Evolutionary conservation across 371 early-diverging fungal genomes (phyloP), one percentile per base, ranked within the genome.

Genomic region (Phascolomyces articulosus): DNA sequence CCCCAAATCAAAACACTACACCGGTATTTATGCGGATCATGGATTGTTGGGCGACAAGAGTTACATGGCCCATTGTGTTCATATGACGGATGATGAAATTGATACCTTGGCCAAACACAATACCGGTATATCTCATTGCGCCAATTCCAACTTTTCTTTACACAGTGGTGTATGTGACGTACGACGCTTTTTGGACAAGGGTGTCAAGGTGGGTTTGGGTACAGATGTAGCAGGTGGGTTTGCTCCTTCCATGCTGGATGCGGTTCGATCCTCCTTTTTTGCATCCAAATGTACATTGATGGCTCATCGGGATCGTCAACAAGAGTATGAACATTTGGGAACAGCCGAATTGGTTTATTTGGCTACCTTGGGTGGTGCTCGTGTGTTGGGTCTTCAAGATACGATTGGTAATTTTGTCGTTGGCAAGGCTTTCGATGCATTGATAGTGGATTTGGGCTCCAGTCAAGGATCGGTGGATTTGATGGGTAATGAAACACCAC

Each of bases 61-160:
- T 13, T 90, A 96, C 65, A 91, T 96, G 93, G 98, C 96, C 20
- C 98, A 97, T 73, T 93, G 95, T 64, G 89, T 96, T 21, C 93
- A 96, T 79, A 85, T 95, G 81, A 75, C 83, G 11, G 86, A 87
- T 1, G 85, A 84, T 3, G 96, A 97, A 63, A 69, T 89, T 15
- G 73, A 69, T 9, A 58, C 93, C 41, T 63, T 96, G 61, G 84
- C 81, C 51, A 72, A 77, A 16, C 63, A 74, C 38, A 83, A 86
- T 16, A 87, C 89, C 0, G 94, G 93, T 41, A 73, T 97, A 41
- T 84, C 94, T 4, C 98, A 97, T 74, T 97, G 98, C 67, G 92
- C 98, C 23, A 92, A 86, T 64, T 91, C 93, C 55, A 97, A 97
- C 80, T 95, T 96, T 67, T 84, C 88, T 13, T 75, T 97, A 44